Percentiles rank a stretch among this genome's conserved stretches.
These are phyloP conservation scores for Suillus tomentosus DNA, from an alignment of 768 basidiomycete genomes.

Conservation along the genomic window DNA sequence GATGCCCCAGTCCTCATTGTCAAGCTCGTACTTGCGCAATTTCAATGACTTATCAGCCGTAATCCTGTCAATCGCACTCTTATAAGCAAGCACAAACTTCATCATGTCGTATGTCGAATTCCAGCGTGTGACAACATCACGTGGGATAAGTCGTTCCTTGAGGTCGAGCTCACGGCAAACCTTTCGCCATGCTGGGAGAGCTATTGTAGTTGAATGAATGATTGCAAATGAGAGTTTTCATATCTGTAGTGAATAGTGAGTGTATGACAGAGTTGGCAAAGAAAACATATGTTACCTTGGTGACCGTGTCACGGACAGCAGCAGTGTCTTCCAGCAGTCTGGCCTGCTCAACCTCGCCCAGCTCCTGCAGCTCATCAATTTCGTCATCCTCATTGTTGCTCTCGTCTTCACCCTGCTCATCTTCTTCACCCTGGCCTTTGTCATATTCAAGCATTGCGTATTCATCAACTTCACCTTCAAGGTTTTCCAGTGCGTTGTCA, in stretches of 20 bases:
- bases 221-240: slow-evolving; percentile 26
- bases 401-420: background rate
- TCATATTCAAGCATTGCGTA: background rate
- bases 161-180: slow-evolving; percentile 16
- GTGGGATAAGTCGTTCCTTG: slow-evolving; percentile 26
- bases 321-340: background rate
- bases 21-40: slow-evolving; percentile 22
- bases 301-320: background rate
- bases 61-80: slow-evolving; percentile 26
- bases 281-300: too few relatives aligned
- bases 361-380: slow-evolving; percentile 3
- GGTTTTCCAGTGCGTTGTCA: too few relatives aligned
- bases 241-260: slow-evolving; percentile 16
- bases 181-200: slow-evolving; percentile 34
- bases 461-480: too few relatives aligned
- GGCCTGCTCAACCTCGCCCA: background rate
- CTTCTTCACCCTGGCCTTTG: background rate
- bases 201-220: slow-evolving; percentile 32
- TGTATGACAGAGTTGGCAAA: background rate
- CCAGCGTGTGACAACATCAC: slow-evolving; percentile 39
- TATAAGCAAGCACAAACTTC: slow-evolving; percentile 30
- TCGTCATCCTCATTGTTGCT: background rate
- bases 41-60: slow-evolving; percentile 15
- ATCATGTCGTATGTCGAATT: slow-evolving; percentile 40
- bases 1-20: slow-evolving; percentile 29